Base-by-base conservation (phyloP, 2,329 filamentous ascomycete genomes). In the Pseudogymnoascus sp. region DNA sequence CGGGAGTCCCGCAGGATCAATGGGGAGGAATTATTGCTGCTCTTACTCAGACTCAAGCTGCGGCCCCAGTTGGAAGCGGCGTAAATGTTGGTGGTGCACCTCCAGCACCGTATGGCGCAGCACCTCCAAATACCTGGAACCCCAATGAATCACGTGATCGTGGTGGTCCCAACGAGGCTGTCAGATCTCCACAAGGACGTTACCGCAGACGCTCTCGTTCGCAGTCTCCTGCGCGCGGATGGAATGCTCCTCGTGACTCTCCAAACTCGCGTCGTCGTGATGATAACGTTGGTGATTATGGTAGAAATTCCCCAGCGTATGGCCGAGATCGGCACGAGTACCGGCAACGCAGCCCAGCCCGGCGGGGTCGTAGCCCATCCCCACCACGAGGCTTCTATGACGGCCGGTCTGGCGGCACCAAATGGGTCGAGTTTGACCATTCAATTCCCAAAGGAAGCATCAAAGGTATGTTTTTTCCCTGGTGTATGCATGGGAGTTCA, bases 331-430 rank as follows among this genome's bases (percentile, higher is more conserved):
- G 85, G 65, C 82, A 80, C 62, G 86, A 92, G 40, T 97, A 96
- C 77, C 90, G 93, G 67, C 92, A 97, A 74, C 90, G 95, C 71
- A 96, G 90, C 71, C 92, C 93, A 52, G 81, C 85, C 62, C 87
- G 88, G 66, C 85, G 86, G 70, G 85, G 83, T 64, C 83, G 83
- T 67, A 88, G 88, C 71, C 81, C 86, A 63, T 83, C 80, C 65
- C 84, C 85, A 64, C 72, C 78, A 64, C 76, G 76, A 66, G 68
- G 69, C 59, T 74, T 69, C 52, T 73, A 73, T 43, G 69, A 73
- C 58, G 52, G 62, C 37, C 65, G 77, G 76, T 63, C 79, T 76
- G 64, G 80, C 41, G 65, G 81, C 61, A 81, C 83, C 5, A 96
- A 96, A 76, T 91, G 87, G 81, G 80, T 97, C 64, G 88, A 93